Percentiles rank a stretch among this genome's conserved stretches.
Conservation (phyloP, 2,329 filamentous ascomycete genomes). For the Penicillium psychrosexuale region DNA sequence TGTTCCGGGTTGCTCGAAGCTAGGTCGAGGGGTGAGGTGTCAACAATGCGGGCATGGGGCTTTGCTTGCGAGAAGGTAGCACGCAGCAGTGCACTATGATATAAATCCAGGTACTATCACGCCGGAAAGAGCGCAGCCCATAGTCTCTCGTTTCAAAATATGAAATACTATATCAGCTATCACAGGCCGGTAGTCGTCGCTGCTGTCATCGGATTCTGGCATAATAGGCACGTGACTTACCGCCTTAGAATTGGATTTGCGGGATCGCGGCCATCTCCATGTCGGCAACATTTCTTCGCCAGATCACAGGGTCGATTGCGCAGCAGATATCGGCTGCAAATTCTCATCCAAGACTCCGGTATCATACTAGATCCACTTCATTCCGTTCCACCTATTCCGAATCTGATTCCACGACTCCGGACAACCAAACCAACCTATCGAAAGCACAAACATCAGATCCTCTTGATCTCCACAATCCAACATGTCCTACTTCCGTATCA, state of each 20-base stretch:
- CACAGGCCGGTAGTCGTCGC: constrained; percentile 12
- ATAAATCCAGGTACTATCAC: constrained; percentile 3
- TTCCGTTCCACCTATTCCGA: neutral
- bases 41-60: constrained; percentile 2
- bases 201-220: constrained; percentile 16
- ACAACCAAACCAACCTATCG: neutral
- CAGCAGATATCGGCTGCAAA: neutral
- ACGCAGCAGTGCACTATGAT: neutral
- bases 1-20: constrained; percentile 6
- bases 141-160: neutral
- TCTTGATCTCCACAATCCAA: constrained; percentile 8
- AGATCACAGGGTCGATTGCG: neutral
- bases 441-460: neutral
- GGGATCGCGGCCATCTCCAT: constrained; percentile 4
- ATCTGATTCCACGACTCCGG: neutral
- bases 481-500: constrained; percentile 87
- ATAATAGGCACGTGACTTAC: constrained; percentile 33
- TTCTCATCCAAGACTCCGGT: neutral
- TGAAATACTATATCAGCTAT: neutral
- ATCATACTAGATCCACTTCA: neutral
- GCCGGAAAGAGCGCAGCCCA: constrained; percentile 4
- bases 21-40: constrained; percentile 3
- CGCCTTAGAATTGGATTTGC: constrained; percentile 24
- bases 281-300: neutral
- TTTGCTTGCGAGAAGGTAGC: neutral